Evolutionary conservation across 306 rosid species (phyloP).

Genomic region (Erythrophleum fordii): DNA sequence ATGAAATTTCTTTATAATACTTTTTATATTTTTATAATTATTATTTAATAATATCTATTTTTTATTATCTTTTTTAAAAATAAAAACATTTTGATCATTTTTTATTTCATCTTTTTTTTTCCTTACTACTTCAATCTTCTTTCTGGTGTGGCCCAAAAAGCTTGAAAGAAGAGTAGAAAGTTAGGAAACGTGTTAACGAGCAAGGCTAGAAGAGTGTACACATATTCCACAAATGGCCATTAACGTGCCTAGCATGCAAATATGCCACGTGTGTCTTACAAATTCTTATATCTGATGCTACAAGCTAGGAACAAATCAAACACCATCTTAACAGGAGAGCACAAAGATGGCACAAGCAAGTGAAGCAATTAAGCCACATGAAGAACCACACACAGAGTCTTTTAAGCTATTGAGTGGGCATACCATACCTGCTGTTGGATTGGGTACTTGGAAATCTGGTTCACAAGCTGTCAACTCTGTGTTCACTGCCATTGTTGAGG

Average conservation of each 20-base stretch:
- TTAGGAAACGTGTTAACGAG: constrained; percentile 1
- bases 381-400: constrained; percentile 41
- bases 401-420: constrained; percentile 56
- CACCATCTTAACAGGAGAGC: neutral
- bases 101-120: too few species aligned
- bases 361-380: neutral
- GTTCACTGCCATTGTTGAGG: constrained; percentile 51
- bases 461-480: constrained; percentile 53
- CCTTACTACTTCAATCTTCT: too few species aligned
- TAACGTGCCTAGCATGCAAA: constrained; percentile 34
- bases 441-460: constrained; percentile 65
- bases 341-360: constrained; percentile 47
- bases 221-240: neutral
- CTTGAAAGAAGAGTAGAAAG: too few species aligned
- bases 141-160: too few species aligned
- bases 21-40: too few species aligned
- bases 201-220: neutral
- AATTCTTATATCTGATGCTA: neutral
- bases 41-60: too few species aligned
- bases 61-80: too few species aligned
- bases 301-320: neutral
- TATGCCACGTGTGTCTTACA: neutral
- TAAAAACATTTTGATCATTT: too few species aligned
- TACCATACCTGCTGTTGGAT: constrained; percentile 56
- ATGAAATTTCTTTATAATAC: too few species aligned